phyloP scores from a whole-genome alignment of 73 alveolate species.

The Paramecium sexaurelia region DNA sequence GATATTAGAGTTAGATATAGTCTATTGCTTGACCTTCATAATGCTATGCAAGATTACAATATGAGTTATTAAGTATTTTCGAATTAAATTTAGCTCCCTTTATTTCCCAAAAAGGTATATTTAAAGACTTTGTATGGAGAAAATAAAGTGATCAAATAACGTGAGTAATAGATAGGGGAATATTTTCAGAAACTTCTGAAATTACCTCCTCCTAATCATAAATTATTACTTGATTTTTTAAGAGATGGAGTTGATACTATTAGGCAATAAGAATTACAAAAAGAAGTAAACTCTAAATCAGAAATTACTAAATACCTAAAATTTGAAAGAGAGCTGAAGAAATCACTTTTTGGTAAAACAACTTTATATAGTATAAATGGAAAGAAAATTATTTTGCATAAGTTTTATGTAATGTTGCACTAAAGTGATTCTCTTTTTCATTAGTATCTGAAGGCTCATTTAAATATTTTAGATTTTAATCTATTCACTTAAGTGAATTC shows the following conservation, averaged over 20 bases:
- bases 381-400: conserved; percentile 14
- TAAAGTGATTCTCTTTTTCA: neutral
- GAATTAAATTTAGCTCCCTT: neutral
- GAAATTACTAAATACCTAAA: neutral
- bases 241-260: conserved; percentile 29
- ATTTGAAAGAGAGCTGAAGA: neutral
- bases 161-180: neutral
- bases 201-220: conserved; percentile 14
- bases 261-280: neutral
- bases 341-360: neutral
- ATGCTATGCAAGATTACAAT: neutral
- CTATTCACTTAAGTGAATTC: neutral
- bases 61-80: neutral
- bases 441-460: neutral
- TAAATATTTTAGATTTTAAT: neutral
- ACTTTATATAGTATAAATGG: neutral
- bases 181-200: neutral
- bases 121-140: neutral
- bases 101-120: conserved; percentile 17
- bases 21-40: neutral
- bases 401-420: neutral
- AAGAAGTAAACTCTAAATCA: neutral
- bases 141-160: neutral
- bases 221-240: neutral
- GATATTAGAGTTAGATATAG: conserved; percentile 60